These are phyloP conservation scores for Leptographium procerum DNA, from an alignment of 2,329 filamentous ascomycete species.

Conservation along the genomic window DNA sequence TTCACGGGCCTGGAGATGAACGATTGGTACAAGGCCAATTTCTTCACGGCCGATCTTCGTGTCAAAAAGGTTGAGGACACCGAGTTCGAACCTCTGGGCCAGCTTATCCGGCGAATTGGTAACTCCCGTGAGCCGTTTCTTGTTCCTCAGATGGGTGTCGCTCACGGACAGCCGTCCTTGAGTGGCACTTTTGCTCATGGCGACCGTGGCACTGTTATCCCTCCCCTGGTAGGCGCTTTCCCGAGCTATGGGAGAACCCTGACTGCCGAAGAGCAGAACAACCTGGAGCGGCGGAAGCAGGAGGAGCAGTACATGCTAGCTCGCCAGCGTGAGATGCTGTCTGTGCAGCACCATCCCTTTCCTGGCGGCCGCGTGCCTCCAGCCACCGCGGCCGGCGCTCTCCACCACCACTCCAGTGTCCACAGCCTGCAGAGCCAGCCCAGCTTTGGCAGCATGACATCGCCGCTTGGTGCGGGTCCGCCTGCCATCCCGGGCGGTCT, in stretches of 20 bases:
- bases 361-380: conserved; percentile 14
- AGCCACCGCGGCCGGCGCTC: conserved; percentile 25
- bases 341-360: conserved; percentile 42
- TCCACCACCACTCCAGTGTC: conserved; percentile 90
- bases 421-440: conserved; percentile 96
- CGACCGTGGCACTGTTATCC: conserved; percentile 54
- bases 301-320: conserved; percentile 97
- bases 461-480: conserved; percentile 54
- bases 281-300: conserved; percentile 88
- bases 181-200: conserved; percentile 36
- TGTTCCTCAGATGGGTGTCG: conserved; percentile 91
- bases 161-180: conserved; percentile 63
- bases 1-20: conserved; percentile 98
- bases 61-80: conserved; percentile 91
- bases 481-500: conserved; percentile 45
- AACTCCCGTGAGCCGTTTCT: conserved; percentile 97
- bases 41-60: conserved; percentile 87
- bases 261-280: conserved; percentile 96
- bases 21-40: conserved; percentile 98
- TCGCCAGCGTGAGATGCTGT: conserved; percentile 84
- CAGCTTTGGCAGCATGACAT: conserved; percentile 88
- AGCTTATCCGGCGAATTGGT: conserved; percentile 88
- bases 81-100: conserved; percentile 89
- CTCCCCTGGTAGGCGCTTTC: conserved; percentile 86
- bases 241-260: conserved; percentile 93